Evolutionary conservation across 1,139 yeast species (phyloP).

Genomic region (Candida sp.): DNA sequence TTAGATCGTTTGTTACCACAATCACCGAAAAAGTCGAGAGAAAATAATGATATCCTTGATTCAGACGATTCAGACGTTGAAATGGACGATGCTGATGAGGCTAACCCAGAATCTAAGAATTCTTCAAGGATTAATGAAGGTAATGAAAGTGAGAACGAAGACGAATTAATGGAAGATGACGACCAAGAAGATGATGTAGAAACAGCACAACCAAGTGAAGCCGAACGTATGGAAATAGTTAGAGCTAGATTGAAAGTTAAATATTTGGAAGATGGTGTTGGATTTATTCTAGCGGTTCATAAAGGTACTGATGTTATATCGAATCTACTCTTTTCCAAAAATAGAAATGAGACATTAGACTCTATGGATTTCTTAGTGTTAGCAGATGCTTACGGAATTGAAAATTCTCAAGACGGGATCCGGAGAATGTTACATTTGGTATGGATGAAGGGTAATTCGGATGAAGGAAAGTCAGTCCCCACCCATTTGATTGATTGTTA

Average conservation of each 20-base stretch:
- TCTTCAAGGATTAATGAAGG: slow-evolving; percentile 15
- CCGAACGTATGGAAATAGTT: slow-evolving; percentile 20
- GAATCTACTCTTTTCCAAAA: slow-evolving; percentile 72
- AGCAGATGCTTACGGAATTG: slow-evolving; percentile 86
- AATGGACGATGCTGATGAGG: slow-evolving; percentile 16
- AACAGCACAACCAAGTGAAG: background rate
- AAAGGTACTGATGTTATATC: slow-evolving; percentile 59
- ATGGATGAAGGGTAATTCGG: slow-evolving; percentile 93
- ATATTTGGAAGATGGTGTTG: slow-evolving; percentile 76
- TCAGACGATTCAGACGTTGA: slow-evolving; percentile 20
- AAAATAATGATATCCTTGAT: slow-evolving; percentile 12
- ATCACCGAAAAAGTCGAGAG: slow-evolving; percentile 5
- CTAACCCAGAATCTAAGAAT: slow-evolving; percentile 17
- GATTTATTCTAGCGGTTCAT: slow-evolving; percentile 68
- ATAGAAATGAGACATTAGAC: slow-evolving; percentile 84
- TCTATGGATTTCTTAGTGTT: slow-evolving; percentile 90
- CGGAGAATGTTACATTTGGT: slow-evolving; percentile 89
- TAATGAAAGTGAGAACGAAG: slow-evolving; percentile 15
- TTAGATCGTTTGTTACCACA: slow-evolving; percentile 29
- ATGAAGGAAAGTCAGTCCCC: slow-evolving; percentile 85
- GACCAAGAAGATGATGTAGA: slow-evolving; percentile 20
- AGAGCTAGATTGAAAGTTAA: slow-evolving; percentile 51
- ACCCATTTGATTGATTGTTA: slow-evolving; percentile 81
- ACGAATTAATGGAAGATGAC: slow-evolving; percentile 13
- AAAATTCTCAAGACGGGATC: slow-evolving; percentile 66